phyloP scores from a whole-genome alignment of 768 basidiomycete genomes.

The Amanita thiersii region DNA sequence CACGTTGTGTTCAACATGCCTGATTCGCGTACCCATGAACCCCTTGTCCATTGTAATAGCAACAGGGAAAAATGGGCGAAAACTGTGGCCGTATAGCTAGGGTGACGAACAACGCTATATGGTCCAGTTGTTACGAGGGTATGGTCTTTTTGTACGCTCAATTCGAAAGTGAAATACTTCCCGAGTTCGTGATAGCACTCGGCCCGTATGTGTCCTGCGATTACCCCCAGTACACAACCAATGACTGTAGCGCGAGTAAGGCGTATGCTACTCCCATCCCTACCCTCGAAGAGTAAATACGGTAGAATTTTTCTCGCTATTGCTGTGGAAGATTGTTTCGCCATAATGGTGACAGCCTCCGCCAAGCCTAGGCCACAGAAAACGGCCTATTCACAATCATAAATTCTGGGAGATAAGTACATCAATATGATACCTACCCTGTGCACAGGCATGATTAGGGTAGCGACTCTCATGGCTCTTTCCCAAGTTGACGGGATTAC shows the following conservation, averaged over 20 bases:
- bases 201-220: slow-evolving; percentile 33
- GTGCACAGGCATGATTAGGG: neutral
- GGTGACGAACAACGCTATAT: slow-evolving; percentile 40
- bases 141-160: slow-evolving; percentile 39
- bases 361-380: slow-evolving; percentile 1
- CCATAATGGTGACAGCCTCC: neutral
- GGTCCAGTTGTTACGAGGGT: slow-evolving; percentile 38
- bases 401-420: neutral
- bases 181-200: slow-evolving; percentile 39
- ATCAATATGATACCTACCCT: neutral
- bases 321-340: neutral
- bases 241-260: no score
- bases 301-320: no score
- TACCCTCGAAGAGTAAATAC: no score
- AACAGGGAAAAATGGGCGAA: slow-evolving; percentile 25
- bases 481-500: neutral
- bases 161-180: slow-evolving; percentile 40
- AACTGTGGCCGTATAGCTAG: slow-evolving; percentile 37
- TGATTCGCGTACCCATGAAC: slow-evolving; percentile 38
- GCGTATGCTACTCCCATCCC: no score
- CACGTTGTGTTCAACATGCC: slow-evolving; percentile 25
- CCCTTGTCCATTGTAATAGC: slow-evolving; percentile 24
- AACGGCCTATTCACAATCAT: neutral
- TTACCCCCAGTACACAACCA: slow-evolving; percentile 25
- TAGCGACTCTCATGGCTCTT: neutral